A percentile compares a stretch with the other conserved stretches of the same genome.
Evolutionary conservation across 2,329 filamentous ascomycete genomes (phyloP).

Genomic region (Tolypocladium nubicola): DNA sequence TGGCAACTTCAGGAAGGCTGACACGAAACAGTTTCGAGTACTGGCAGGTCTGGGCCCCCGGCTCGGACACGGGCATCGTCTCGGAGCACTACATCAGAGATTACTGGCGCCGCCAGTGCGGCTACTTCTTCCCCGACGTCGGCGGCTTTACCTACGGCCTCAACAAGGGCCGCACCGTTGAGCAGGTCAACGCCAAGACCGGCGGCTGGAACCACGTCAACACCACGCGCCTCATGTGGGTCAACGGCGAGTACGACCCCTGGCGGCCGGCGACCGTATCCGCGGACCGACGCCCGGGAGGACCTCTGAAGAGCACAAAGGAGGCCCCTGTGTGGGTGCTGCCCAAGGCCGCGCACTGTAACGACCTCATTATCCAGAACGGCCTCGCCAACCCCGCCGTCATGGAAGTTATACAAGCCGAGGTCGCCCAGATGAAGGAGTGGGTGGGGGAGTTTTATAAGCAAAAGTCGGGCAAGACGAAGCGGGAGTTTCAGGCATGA

Average conservation of each 20-base stretch:
- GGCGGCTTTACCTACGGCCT: constrained; percentile 39
- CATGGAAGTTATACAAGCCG: constrained; percentile 19
- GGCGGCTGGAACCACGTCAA: constrained; percentile 43
- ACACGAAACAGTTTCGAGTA: constrained; percentile 11
- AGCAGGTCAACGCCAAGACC: constrained; percentile 40
- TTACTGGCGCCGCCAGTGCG: constrained; percentile 47
- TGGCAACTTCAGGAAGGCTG: background rate
- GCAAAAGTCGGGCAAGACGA: constrained; percentile 2
- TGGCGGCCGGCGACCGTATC: constrained; percentile 45
- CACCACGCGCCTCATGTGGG: constrained; percentile 44
- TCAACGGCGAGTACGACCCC: constrained; percentile 49
- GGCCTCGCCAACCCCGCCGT: constrained; percentile 26
- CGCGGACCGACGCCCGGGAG: constrained; percentile 41
- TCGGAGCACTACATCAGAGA: constrained; percentile 32
- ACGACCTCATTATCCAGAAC: constrained; percentile 38
- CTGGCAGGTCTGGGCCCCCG: constrained; percentile 3
- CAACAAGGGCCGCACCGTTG: constrained; percentile 31
- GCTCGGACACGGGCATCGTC: constrained; percentile 36
- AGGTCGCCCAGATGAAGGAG: constrained; percentile 36
- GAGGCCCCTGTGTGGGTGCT: constrained; percentile 42
- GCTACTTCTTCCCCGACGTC: constrained; percentile 40
- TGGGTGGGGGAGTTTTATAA: constrained; percentile 42
- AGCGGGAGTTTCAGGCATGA: background rate
- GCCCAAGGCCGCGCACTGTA: constrained; percentile 43
- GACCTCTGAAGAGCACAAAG: constrained; percentile 35